Percentiles rank a stretch among this genome's conserved stretches.
Conservation (phyloP, 1,284 basidiomycete genomes). For the Ceratobasidium sp. region DNA sequence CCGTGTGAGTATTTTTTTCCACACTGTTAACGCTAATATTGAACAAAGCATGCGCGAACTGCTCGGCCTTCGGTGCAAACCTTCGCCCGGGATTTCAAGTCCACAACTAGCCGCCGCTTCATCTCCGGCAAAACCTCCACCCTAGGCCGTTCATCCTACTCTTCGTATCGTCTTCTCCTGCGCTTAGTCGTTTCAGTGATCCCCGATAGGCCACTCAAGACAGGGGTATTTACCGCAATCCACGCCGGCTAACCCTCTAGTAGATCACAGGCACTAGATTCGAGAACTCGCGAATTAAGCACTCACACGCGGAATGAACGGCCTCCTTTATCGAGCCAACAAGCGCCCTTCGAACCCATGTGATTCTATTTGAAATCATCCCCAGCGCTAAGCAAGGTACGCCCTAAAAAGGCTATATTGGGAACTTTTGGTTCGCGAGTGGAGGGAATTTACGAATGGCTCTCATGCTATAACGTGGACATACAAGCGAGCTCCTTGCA, state of each 20-base stretch:
- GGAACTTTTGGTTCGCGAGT: neutral
- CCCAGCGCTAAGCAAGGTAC: neutral
- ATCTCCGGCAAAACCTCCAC: neutral
- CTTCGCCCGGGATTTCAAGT: neutral
- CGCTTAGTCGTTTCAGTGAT: neutral
- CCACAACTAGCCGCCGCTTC: neutral
- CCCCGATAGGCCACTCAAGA: neutral
- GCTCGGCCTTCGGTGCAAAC: neutral
- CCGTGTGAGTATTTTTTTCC: neutral
- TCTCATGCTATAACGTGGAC: neutral
- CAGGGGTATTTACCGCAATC: neutral
- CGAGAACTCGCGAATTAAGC: neutral
- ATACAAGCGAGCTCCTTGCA: neutral
- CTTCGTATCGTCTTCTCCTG: neutral
- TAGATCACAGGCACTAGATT: conserved; percentile 9
- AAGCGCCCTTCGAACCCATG: conserved; percentile 7
- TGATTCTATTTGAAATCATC: neutral
- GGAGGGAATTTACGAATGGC: neutral
- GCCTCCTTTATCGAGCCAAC: conserved; percentile 5
- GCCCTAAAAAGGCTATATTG: neutral
- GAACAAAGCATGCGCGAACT: conserved; percentile 1
- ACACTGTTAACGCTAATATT: neutral
- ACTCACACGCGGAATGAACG: neutral
- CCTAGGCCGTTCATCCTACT: conserved; percentile 7
- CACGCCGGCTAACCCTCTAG: neutral